Percentiles rank a stretch among this genome's conserved stretches.
Evolutionary conservation across 805 yeast species (phyloP).

Genomic region (Candida sphagnicola): DNA sequence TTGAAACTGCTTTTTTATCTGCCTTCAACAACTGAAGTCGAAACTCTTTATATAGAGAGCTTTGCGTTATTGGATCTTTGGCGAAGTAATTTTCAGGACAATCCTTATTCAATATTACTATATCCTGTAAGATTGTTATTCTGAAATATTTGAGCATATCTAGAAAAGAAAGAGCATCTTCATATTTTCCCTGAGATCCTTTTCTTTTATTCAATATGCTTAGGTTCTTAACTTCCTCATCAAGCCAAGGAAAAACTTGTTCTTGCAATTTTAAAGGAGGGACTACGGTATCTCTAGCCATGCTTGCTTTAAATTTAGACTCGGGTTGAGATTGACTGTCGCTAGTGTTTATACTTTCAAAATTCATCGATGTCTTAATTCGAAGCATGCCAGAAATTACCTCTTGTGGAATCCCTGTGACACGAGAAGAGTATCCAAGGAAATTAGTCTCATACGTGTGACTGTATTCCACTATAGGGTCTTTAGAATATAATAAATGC

Average conservation of each 20-base stretch:
- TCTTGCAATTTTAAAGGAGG: slow-evolving; percentile 1
- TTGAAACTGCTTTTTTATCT: background rate
- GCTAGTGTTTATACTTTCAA: no score
- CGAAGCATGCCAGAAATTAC: no score
- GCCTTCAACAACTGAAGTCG: slow-evolving; percentile 1
- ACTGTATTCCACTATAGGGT: no score
- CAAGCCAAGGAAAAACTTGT: slow-evolving; percentile 2
- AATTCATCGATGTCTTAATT: no score
- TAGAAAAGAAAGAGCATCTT: background rate
- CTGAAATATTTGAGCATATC: background rate
- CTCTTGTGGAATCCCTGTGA: no score
- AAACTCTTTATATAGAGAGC: background rate
- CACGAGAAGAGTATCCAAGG: no score
- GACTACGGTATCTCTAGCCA: background rate
- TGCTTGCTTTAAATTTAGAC: no score
- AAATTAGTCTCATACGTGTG: no score
- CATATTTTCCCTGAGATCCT: background rate
- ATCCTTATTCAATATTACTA: background rate
- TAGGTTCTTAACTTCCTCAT: background rate
- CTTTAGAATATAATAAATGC: slow-evolving; percentile 1
- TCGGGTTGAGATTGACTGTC: no score
- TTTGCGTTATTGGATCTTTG: background rate
- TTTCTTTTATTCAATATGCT: background rate
- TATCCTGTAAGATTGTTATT: slow-evolving; percentile 1
- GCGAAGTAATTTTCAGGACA: slow-evolving; percentile 1